A percentile compares a stretch with the other conserved stretches of the same genome.
phyloP scores from a whole-genome alignment of 1,139 yeast species.

The Geotrichum histeridarum region DNA sequence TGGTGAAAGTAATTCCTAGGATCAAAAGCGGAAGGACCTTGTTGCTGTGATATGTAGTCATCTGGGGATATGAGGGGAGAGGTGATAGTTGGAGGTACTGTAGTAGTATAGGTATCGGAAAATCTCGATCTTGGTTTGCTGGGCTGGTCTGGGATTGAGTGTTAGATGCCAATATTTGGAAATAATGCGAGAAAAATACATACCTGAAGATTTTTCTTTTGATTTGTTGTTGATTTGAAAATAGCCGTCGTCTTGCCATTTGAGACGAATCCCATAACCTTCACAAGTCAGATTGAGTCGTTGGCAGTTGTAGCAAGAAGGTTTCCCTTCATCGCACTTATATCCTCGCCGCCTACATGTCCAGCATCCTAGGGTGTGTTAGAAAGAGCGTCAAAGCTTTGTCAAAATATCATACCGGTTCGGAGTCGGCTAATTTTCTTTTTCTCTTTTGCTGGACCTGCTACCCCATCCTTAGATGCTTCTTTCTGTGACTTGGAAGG shows the following conservation, averaged over 20 bases:
- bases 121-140: background rate
- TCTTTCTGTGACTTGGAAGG: too few species aligned
- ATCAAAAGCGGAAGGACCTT: background rate
- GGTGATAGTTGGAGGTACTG: background rate
- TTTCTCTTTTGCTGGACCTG: slow-evolving; percentile 16
- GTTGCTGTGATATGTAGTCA: background rate
- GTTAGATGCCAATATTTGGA: background rate
- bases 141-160: background rate
- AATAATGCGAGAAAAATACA: background rate
- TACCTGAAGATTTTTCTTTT: slow-evolving; percentile 8
- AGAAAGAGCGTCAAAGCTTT: background rate
- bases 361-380: slow-evolving; percentile 52
- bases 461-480: too few species aligned
- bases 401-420: slow-evolving; percentile 23
- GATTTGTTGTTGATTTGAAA: slow-evolving; percentile 12
- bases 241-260: slow-evolving; percentile 29
- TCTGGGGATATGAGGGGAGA: background rate
- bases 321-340: slow-evolving; percentile 70
- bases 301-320: slow-evolving; percentile 17
- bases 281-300: slow-evolving; percentile 28
- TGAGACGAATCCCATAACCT: slow-evolving; percentile 31
- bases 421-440: slow-evolving; percentile 29
- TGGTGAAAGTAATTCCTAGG: too few species aligned
- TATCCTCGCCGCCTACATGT: slow-evolving; percentile 77
- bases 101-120: background rate